Evolutionary conservation across 2,329 filamentous ascomycete species (phyloP).

Genomic region (Catunica adiposa): DNA sequence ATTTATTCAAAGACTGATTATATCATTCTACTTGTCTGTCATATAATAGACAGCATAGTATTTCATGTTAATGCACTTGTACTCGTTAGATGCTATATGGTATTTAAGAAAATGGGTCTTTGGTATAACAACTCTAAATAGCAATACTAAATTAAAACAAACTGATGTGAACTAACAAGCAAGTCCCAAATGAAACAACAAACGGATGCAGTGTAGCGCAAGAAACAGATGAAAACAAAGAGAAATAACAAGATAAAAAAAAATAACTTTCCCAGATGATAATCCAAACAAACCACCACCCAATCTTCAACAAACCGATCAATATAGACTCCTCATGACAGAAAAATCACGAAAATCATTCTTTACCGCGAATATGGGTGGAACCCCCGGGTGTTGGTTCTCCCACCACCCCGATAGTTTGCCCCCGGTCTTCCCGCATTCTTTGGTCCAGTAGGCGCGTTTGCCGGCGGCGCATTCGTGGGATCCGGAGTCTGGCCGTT

Average conservation of each 20-base stretch:
- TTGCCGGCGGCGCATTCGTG: constrained; percentile 33
- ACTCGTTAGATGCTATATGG: no score
- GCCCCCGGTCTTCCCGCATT: constrained; percentile 83
- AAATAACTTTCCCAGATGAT: not conserved
- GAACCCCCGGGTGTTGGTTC: constrained; percentile 57
- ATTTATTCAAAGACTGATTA: not conserved
- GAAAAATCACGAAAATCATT: not conserved
- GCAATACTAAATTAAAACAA: not conserved
- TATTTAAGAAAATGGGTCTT: no score
- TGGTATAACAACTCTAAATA: not conserved
- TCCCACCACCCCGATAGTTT: constrained; percentile 82
- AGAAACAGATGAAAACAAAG: not conserved
- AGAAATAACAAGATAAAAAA: not conserved
- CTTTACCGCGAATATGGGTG: constrained; percentile 49
- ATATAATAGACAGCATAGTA: no score
- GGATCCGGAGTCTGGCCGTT: constrained; percentile 27
- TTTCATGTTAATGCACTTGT: no score
- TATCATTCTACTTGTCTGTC: not conserved
- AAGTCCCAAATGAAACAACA: not conserved
- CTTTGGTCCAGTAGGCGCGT: constrained; percentile 82
- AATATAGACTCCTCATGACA: not conserved
- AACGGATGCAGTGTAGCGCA: not conserved
- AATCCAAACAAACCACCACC: not conserved
- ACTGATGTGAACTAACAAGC: not conserved
- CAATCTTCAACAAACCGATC: not conserved